phyloP scores from a whole-genome alignment of 2,329 filamentous ascomycete species.

The Penicillium aurantiogriseum region DNA sequence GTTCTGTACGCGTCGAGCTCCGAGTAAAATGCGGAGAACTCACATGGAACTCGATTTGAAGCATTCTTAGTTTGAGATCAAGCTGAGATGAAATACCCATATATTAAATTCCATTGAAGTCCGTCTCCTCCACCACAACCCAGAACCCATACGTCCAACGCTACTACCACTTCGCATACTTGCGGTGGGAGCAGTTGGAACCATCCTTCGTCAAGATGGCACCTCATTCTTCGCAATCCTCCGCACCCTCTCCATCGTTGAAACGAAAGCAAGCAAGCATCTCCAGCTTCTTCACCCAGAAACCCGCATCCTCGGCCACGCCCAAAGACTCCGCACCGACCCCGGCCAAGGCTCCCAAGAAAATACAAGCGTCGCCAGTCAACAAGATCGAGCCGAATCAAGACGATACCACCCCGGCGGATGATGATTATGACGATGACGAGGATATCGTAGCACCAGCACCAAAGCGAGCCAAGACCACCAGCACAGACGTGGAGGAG shows the following conservation, averaged over 20 bases:
- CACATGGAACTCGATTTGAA: neutral
- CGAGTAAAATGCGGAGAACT: slow-evolving; percentile 17
- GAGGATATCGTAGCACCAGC: slow-evolving; percentile 45
- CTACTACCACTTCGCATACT: neutral
- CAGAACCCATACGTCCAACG: neutral
- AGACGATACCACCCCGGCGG: neutral
- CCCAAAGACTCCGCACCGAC: slow-evolving; percentile 12
- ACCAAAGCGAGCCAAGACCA: slow-evolving; percentile 41
- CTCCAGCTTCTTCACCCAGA: slow-evolving; percentile 78
- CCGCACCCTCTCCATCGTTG: slow-evolving; percentile 33
- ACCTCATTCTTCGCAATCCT: slow-evolving; percentile 34
- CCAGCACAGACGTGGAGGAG: slow-evolving; percentile 17
- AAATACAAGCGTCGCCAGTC: slow-evolving; percentile 12
- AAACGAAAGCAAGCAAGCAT: slow-evolving; percentile 66
- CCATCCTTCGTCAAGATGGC: slow-evolving; percentile 27
- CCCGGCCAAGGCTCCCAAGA: slow-evolving; percentile 8
- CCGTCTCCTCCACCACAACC: neutral
- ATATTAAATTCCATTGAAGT: neutral
- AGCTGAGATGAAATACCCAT: neutral
- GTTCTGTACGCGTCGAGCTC: slow-evolving; percentile 36
- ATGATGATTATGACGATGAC: slow-evolving; percentile 21
- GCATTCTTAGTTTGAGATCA: neutral
- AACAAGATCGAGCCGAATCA: slow-evolving; percentile 5
- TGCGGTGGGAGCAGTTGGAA: slow-evolving; percentile 1
- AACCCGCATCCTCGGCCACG: slow-evolving; percentile 31